phyloP scores from a whole-genome alignment of 495 filamentous ascomycete genomes.

The Hypoxylon fragiforme region DNA sequence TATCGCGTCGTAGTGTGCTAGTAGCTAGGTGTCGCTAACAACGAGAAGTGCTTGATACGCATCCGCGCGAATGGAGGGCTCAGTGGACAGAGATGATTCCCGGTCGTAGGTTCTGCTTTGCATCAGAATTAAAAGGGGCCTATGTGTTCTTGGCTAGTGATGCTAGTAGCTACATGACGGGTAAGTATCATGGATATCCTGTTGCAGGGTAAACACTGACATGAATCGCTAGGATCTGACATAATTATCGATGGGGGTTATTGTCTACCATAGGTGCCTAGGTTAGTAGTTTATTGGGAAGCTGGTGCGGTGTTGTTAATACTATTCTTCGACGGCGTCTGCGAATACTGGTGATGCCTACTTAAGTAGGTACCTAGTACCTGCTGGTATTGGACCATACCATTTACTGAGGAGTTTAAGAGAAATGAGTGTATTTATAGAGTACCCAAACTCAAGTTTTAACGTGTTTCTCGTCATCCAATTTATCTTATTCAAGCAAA shows the following conservation, averaged over 20 bases:
- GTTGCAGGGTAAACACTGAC: background rate
- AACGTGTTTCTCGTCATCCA: no score
- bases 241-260: slow-evolving; percentile 49
- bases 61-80: slow-evolving; percentile 32
- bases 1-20: background rate
- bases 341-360: no score
- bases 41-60: slow-evolving; percentile 26
- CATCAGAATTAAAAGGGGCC: slow-evolving; percentile 69
- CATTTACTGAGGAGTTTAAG: no score
- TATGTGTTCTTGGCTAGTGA: slow-evolving; percentile 68
- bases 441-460: no score
- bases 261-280: slow-evolving; percentile 42
- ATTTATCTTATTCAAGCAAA: no score
- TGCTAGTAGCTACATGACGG: slow-evolving; percentile 51
- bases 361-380: no score
- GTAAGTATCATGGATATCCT: background rate
- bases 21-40: slow-evolving; percentile 4
- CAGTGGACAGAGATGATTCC: slow-evolving; percentile 33
- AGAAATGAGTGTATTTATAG: no score
- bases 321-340: no score
- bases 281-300: background rate
- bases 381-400: no score
- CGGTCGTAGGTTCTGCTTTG: slow-evolving; percentile 46
- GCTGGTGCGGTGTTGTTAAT: no score
- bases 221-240: slow-evolving; percentile 14